Conservation (phyloP, 768 basidiomycete genomes). For the Leucocoprinus leucothites region DNA sequence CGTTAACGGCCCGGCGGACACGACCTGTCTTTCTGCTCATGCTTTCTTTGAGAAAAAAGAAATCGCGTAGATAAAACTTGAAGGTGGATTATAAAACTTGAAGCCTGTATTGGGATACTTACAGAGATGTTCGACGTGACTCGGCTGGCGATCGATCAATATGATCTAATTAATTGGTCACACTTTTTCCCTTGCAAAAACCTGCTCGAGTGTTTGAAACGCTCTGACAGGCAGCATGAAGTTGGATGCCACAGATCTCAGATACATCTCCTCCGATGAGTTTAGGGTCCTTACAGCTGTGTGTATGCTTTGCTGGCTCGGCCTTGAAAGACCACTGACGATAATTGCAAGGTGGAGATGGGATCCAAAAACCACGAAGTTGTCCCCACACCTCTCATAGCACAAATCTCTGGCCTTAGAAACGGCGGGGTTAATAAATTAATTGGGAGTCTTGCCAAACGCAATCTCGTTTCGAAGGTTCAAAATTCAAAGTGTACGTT, state of each 20-base stretch:
- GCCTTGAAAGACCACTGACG: background rate
- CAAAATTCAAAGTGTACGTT: constrained; percentile 87
- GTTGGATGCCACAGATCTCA: constrained; percentile 89
- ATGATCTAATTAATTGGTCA: too few species aligned
- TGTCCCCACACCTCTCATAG: constrained; percentile 85
- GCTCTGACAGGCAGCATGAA: constrained; percentile 55
- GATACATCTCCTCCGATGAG: constrained; percentile 90
- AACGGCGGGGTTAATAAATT: constrained; percentile 94
- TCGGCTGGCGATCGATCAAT: too few species aligned
- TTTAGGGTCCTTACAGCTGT: constrained; percentile 97
- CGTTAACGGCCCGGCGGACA: constrained; percentile 10
- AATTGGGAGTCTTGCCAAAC: constrained; percentile 86
- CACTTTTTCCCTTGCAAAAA: too few species aligned
- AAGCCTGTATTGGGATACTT: too few species aligned
- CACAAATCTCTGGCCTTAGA: constrained; percentile 89
- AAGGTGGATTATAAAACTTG: too few species aligned
- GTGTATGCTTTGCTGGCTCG: constrained; percentile 11
- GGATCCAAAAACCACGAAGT: constrained; percentile 98
- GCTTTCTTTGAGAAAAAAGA: background rate
- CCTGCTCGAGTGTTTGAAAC: too few species aligned
- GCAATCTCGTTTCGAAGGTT: constrained; percentile 84
- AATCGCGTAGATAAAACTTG: background rate
- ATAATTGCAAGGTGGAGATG: constrained; percentile 78
- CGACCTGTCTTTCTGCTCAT: constrained; percentile 1
- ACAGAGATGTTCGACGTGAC: too few species aligned